Evolutionary conservation across 805 yeast species (phyloP), one percentile per base, ranked within the genome.

Genomic region (Candida koratica): DNA sequence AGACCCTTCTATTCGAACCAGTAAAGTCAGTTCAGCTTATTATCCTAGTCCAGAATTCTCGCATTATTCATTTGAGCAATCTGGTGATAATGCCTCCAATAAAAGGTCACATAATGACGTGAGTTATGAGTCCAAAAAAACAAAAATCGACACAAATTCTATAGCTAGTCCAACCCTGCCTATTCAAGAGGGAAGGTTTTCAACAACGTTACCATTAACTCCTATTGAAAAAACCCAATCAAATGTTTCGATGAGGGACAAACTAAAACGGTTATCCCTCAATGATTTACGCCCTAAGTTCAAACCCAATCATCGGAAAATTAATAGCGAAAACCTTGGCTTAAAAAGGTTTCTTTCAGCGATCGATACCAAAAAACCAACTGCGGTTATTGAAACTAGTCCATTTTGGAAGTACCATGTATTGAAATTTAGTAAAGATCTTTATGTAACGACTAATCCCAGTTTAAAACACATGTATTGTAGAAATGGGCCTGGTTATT

Each of bases 381-480:
- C 7, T 12, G 17, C 7, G 11, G 19, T 15, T 9, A 31, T 19
- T 5, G 25, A 28, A 3, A 29, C 26, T 24, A 37, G 57, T 15
- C 68, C 66, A 12, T 73, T 67, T 44, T 79, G 81, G 79, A 80
- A 79, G 49, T 82, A 81, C 48, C 88, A 82, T 49, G 60, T 80
- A 4, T 51, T 77, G 16, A 69, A 65, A 36, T 59, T 77, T 34
- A 77, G 79, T 8, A 67, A 64, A 25, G 79, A 74, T 45, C 57
- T 78, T 31, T 80, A 79, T 49, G 49, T 81, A 30, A 72, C 87
- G 1, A 81, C 89, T 0, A 81, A 78, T 46, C 88, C 88, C 0
- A 79, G 77, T 15, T 55, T 64, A 13, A 69, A 73, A 42, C 87
- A 81, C 51, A 53, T 74, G 24, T 72, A 69, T 44, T 73, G 82